Evolutionary conservation across 2,329 filamentous ascomycete species (phyloP).

Genomic region (Xylariaceae sp.): DNA sequence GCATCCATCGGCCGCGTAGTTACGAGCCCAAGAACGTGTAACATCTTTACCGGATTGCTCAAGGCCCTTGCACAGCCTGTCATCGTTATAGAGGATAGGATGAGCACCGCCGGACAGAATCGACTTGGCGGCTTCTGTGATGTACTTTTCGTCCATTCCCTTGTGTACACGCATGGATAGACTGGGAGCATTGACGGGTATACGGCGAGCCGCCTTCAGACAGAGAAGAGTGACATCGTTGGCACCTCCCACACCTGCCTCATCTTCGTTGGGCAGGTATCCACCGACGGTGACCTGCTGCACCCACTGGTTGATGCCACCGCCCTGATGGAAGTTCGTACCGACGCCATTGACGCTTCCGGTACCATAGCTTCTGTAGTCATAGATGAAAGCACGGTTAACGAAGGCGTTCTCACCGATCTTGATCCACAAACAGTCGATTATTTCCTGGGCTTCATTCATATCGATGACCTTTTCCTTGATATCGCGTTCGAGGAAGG

Average conservation of each 20-base stretch:
- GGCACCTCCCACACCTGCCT: constrained; percentile 8
- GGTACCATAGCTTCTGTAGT: constrained; percentile 16
- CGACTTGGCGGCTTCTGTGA: constrained; percentile 11
- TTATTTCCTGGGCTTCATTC: constrained; percentile 12
- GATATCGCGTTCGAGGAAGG: constrained; percentile 12
- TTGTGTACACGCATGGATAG: constrained; percentile 13
- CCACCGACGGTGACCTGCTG: constrained; percentile 16
- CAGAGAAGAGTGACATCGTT: constrained; percentile 15
- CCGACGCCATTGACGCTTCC: constrained; percentile 11
- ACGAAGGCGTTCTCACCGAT: constrained; percentile 18
- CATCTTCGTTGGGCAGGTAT: constrained; percentile 10
- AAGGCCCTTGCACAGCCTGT: constrained; percentile 16
- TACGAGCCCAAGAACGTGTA: constrained; percentile 12
- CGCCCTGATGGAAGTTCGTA: constrained; percentile 16
- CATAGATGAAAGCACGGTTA: constrained; percentile 17
- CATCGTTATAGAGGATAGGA: constrained; percentile 14
- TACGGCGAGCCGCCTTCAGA: constrained; percentile 13
- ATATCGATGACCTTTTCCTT: not conserved
- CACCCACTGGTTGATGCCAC: constrained; percentile 19
- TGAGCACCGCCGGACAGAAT: constrained; percentile 15
- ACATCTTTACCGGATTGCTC: constrained; percentile 4
- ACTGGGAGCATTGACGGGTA: constrained; percentile 16
- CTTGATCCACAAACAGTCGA: constrained; percentile 19
- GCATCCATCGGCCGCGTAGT: constrained; percentile 16
- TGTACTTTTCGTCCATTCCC: constrained; percentile 8